Base-by-base conservation (phyloP, 441 rosid genomes). In the Populus hybrid region DNA sequence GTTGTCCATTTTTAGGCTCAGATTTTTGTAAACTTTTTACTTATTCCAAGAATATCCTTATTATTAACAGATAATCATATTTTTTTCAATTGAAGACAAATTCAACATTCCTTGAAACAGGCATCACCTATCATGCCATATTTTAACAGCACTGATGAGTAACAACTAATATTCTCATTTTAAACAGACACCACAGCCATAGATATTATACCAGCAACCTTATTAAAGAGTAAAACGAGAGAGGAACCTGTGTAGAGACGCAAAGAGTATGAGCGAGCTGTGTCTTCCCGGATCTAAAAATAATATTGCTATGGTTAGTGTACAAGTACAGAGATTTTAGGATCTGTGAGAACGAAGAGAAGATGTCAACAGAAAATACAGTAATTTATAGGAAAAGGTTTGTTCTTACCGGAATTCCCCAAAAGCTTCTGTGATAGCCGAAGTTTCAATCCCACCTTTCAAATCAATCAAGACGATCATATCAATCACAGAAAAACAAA, bases 211-310 rank as follows among this genome's bases (percentile, higher is more conserved):
- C 21, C 35, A 11, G 40, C 29, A 40, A 40, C 56, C 23, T 36
- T 23, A 64, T 36, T 21, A 29, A 77, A 10, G 33, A 42, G 61
- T 10, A 65, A 73, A 71, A 72, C 66, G 64, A 78, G 72, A 79
- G 79, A 83, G 76, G 14, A 86, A 91, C 97, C 98, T 92, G 98
- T 59, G 98, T 92, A 36, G 94, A 86, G 80, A 93, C 98, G 71
- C 98, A 93, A 2, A 94, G 96, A 29, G 99, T 94, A 87, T 93
- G 96, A 29, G 98, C 99, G 42, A 96, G 94, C 78, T 91, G 98
- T 70, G 98, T 96, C 87, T 93, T 93, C 83, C 98, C 98, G 78
- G 92, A 93, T 91, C 98, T 94, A 87, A 83, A 67, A 75, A 28
- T 69, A 76, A 76, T 31, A 26, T 53, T 74, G 35, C 29, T 53